Evolutionary conservation across 176 grass and related monocot genomes (phyloP).

Genomic region (Avena atlantica): DNA sequence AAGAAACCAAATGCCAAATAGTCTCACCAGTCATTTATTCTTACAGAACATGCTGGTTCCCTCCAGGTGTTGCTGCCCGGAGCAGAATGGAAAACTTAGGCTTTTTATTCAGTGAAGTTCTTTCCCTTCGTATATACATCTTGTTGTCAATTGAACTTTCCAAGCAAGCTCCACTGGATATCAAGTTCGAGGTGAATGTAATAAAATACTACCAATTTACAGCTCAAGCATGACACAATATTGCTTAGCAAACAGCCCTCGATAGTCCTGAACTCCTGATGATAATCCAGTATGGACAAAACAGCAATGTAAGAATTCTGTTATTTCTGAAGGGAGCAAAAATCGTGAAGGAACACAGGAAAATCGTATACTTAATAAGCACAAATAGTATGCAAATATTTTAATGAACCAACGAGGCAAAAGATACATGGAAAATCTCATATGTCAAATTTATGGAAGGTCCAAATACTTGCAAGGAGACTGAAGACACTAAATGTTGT

Average conservation of each 20-base stretch:
- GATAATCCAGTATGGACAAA: background rate
- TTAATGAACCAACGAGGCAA: background rate
- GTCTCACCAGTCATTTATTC: background rate
- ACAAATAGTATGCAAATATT: background rate
- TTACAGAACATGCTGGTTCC: background rate
- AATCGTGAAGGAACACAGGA: background rate
- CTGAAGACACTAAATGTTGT: background rate
- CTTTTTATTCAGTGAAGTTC: background rate
- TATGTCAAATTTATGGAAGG: background rate
- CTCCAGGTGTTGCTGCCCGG: background rate
- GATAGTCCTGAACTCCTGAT: background rate
- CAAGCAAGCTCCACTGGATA: background rate
- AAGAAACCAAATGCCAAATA: background rate
- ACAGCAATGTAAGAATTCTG: background rate
- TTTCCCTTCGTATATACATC: background rate
- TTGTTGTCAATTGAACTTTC: background rate
- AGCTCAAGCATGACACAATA: background rate
- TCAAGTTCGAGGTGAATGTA: background rate
- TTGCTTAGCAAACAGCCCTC: background rate
- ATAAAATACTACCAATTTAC: background rate
- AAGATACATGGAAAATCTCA: background rate
- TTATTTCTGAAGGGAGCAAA: background rate
- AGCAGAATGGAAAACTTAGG: background rate
- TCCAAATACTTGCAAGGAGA: no score
- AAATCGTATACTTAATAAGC: background rate